These are phyloP conservation scores for Saitozyma sp. DNA, from an alignment of 768 basidiomycete genomes.

Conservation along the genomic window DNA sequence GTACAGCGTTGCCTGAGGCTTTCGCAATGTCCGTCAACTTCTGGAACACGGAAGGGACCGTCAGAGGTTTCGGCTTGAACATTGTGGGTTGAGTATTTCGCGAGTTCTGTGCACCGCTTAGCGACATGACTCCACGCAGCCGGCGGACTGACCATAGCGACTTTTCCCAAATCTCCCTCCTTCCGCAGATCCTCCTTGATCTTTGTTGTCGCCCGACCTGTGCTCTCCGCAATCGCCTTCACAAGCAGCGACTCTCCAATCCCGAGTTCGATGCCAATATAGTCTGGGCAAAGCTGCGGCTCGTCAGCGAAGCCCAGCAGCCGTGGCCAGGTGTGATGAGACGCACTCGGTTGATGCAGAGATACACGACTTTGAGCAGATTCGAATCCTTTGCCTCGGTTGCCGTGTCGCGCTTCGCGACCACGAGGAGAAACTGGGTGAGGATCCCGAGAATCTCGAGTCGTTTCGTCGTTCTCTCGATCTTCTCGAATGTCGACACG, in stretches of 20 bases:
- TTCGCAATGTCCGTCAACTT: conserved; percentile 86
- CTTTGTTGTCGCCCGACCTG: conserved; percentile 76
- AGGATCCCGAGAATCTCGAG: conserved; percentile 86
- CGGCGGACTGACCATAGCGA: conserved; percentile 73
- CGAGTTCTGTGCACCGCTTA: conserved; percentile 65
- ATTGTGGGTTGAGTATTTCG: conserved; percentile 86
- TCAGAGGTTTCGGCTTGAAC: conserved; percentile 90
- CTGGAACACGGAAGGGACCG: conserved; percentile 84
- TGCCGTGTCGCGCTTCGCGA: conserved; percentile 79
- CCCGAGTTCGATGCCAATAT: conserved; percentile 89
- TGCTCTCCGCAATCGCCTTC: conserved; percentile 93
- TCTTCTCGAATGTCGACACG: conserved; percentile 79
- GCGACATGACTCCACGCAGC: neutral
- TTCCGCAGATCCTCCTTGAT: conserved; percentile 91
- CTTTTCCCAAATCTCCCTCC: conserved; percentile 91
- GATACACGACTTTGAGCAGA: conserved; percentile 83
- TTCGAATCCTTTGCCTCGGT: conserved; percentile 64
- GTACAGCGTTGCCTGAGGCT: conserved; percentile 76
- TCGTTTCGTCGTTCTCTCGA: conserved; percentile 93
- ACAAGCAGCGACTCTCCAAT: conserved; percentile 92
- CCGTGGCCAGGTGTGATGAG: neutral
- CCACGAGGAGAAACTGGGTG: conserved; percentile 82
- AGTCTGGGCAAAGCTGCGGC: conserved; percentile 83
- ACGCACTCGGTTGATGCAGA: conserved; percentile 89
- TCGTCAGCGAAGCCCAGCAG: neutral